Evolutionary conservation across 2,329 filamentous ascomycete genomes (phyloP).

Genomic region (Cordyceps tenuipes): DNA sequence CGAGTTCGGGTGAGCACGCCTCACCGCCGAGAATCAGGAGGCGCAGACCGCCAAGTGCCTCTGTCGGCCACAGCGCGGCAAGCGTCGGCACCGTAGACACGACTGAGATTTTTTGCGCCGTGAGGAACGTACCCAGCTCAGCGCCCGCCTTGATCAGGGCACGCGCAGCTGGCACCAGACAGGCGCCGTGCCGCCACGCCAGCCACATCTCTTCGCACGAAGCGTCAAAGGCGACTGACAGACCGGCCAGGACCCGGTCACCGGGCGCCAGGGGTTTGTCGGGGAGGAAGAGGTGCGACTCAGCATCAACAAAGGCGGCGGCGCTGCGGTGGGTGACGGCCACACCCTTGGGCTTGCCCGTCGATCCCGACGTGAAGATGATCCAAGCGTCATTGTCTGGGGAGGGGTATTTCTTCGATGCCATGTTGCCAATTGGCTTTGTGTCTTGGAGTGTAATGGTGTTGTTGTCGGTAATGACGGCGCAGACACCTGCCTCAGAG

Average conservation of each 20-base stretch:
- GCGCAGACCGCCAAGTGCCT: conserved; percentile 15
- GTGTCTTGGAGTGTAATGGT: conserved; percentile 12
- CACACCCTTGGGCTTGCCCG: conserved; percentile 18
- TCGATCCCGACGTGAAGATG: conserved; percentile 17
- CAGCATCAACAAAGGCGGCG: conserved; percentile 19
- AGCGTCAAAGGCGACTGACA: conserved; percentile 18
- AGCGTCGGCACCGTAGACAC: conserved; percentile 18
- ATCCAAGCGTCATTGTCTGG: conserved; percentile 18
- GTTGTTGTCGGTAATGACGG: conserved; percentile 14
- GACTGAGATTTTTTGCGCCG: conserved; percentile 16
- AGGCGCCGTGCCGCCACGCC: conserved; percentile 17
- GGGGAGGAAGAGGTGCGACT: conserved; percentile 15
- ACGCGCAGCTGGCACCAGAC: conserved; percentile 17
- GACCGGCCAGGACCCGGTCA: conserved; percentile 17
- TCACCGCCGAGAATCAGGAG: conserved; percentile 19
- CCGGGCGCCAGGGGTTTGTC: conserved; percentile 16
- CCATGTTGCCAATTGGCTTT: neutral
- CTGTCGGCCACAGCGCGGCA: conserved; percentile 17
- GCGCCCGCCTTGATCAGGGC: conserved; percentile 17
- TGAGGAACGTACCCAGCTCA: conserved; percentile 16
- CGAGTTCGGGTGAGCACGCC: conserved; percentile 16
- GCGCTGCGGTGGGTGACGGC: conserved; percentile 18
- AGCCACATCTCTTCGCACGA: conserved; percentile 20
- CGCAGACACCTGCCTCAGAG: conserved; percentile 14
- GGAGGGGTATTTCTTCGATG: neutral